Base-by-base conservation (phyloP, 306 rosid species). In the Notholithocarpus densiflorus region DNA sequence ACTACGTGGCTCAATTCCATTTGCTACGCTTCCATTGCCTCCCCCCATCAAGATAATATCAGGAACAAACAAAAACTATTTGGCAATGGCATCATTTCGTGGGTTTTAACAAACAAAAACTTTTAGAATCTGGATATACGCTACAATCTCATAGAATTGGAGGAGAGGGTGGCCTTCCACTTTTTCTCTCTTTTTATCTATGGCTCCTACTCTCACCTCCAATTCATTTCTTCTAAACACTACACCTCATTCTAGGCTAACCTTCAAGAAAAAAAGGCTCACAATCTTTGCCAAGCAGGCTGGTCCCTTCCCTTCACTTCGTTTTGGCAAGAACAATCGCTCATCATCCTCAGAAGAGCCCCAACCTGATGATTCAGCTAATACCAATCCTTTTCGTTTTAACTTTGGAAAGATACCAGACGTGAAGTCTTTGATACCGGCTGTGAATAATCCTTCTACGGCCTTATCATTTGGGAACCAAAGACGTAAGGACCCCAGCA, bases 171-270 rank as follows among this genome's bases (percentile, higher is more conserved):
- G 55, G 19, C 8, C 78, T 51, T 32, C 82, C 54, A 71, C n/a
- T 12, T 76, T 75, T 64, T 55, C 78, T 71, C 56, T 62, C 72
- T 72, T n/a, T 21, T 45, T 37, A 55, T 56, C 86, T 74, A 93
- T 95, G 99, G 96, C 97, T 78, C 87, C 92, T 6, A 87, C 91
- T 71, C 92, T 92, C 56, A 81, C 89, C 72, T 92, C 97, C 80
- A 80, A 87, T 77, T 89, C 98, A 2, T 89, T 91, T 64, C 86
- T 90, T 76, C 75, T 90, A 48, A 73, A 84, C 79, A 79, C 91
- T 5, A 23, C 92, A 1, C 88, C 89, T 48, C 90, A 80, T 53
- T 77, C 92, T 10, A 80, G 83, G 77, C 56, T 80, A 21, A 76
- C 21, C 79, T 71, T 43, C 57, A 77, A 84, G 76, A 90, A 69